These are phyloP conservation scores for Colletotrichum karsti DNA, from an alignment of 2,329 filamentous ascomycete genomes.

Conservation along the genomic window DNA sequence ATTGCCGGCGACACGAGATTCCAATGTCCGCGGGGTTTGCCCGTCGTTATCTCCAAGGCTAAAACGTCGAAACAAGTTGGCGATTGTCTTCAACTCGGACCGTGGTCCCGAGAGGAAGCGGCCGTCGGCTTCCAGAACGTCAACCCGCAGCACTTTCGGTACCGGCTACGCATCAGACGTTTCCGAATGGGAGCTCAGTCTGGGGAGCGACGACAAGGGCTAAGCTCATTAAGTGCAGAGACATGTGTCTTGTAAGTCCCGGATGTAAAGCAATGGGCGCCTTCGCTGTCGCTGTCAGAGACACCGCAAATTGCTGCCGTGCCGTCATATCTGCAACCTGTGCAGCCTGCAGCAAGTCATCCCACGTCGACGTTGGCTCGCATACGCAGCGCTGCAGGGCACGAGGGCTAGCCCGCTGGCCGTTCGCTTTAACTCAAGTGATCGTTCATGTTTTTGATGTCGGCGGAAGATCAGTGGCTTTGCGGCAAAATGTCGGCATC, in stretches of 20 bases:
- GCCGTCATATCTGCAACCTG: slow-evolving; percentile 17
- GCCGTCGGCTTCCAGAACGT: neutral
- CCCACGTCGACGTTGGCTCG: slow-evolving; percentile 1
- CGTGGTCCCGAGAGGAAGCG: slow-evolving; percentile 5
- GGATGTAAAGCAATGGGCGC: neutral
- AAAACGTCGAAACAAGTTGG: neutral
- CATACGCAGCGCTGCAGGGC: slow-evolving; percentile 7
- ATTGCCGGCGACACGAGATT: slow-evolving; percentile 6
- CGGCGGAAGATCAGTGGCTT: neutral
- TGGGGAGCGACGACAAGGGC: neutral
- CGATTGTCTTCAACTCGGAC: neutral
- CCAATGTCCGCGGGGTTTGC: neutral
- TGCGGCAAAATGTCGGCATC: slow-evolving; percentile 12
- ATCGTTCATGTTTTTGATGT: too few species aligned
- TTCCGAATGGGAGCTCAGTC: neutral
- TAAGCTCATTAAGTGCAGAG: neutral
- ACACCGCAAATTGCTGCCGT: neutral
- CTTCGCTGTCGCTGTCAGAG: neutral
- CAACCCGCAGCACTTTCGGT: neutral
- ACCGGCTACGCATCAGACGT: neutral
- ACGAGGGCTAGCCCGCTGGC: neutral
- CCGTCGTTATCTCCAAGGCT: neutral
- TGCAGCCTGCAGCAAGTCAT: slow-evolving; percentile 24
- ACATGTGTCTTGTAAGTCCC: neutral
- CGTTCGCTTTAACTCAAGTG: neutral